Evolutionary conservation across 345 rosid species (phyloP).

Genomic region (Barbarea vulgaris): DNA sequence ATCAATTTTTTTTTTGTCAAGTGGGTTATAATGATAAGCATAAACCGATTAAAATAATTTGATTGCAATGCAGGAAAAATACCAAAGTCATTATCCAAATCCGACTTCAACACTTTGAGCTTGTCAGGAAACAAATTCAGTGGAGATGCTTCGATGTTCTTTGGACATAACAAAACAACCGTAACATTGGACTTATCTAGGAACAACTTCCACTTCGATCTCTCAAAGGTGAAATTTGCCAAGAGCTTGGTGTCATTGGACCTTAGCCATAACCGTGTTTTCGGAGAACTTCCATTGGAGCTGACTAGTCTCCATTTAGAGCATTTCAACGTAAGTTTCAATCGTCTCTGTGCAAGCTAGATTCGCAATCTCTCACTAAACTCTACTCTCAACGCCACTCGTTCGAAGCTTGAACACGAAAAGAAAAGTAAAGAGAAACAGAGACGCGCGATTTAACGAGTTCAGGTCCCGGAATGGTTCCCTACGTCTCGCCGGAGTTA

Average conservation of each 20-base stretch:
- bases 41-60: background rate
- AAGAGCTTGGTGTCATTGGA: constrained; percentile 49
- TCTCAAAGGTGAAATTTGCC: constrained; percentile 52
- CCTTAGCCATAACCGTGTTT: constrained; percentile 38
- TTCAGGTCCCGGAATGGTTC: no score
- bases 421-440: no score
- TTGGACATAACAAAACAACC: constrained; percentile 59
- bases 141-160: constrained; percentile 67
- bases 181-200: constrained; percentile 46
- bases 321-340: constrained; percentile 28
- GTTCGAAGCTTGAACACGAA: no score
- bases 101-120: constrained; percentile 49
- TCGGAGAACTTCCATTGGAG: constrained; percentile 15
- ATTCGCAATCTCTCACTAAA: no score
- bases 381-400: no score
- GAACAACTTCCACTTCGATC: constrained; percentile 58
- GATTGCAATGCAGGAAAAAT: constrained; percentile 18
- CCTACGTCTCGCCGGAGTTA: no score
- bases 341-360: constrained; percentile 1
- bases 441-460: no score
- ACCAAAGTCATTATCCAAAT: constrained; percentile 47
- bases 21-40: background rate
- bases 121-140: constrained; percentile 59
- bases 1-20: background rate
- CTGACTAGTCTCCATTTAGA: constrained; percentile 8